These are phyloP conservation scores for Colletotrichum coccodes DNA, from an alignment of 2,329 filamentous ascomycete genomes.

Conservation along the genomic window DNA sequence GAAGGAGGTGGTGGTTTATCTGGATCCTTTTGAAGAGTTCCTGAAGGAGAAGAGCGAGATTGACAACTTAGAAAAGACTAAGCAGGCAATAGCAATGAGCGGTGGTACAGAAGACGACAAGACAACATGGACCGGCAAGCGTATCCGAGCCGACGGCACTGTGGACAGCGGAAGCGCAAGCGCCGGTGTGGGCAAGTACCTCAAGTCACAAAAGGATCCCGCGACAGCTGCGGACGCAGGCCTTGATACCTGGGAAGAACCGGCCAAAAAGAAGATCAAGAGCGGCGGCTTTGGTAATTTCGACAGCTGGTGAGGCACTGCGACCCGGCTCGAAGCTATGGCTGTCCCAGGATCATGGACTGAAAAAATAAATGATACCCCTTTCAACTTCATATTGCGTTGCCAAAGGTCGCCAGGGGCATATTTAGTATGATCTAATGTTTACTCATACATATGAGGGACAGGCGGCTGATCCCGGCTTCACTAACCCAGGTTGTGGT, in stretches of 20 bases:
- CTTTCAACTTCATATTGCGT: background rate
- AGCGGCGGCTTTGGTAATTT: conserved; percentile 92
- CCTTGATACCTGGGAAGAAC: conserved; percentile 75
- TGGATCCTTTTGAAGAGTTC: conserved; percentile 97
- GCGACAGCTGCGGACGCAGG: conserved; percentile 52
- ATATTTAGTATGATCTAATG: background rate
- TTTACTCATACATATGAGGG: background rate
- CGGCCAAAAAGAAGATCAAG: conserved; percentile 83
- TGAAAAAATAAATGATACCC: conserved; percentile 30
- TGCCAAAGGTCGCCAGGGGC: background rate
- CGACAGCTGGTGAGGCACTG: conserved; percentile 76
- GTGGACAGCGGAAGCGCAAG: conserved; percentile 56
- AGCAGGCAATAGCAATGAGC: conserved; percentile 68
- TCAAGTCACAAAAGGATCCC: conserved; percentile 52
- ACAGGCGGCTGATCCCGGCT: background rate
- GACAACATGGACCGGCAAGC: conserved; percentile 96
- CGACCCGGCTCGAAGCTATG: background rate
- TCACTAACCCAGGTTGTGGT: no score
- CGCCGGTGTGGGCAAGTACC: conserved; percentile 79
- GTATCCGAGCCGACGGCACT: conserved; percentile 76
- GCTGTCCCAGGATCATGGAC: background rate
- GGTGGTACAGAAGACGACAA: conserved; percentile 88
- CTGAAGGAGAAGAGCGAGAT: conserved; percentile 76
- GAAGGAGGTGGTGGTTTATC: conserved; percentile 83
- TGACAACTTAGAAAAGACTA: conserved; percentile 66